Evolutionary conservation across 257 asterid species (phyloP).

Genomic region (Solanum peruvianum): DNA sequence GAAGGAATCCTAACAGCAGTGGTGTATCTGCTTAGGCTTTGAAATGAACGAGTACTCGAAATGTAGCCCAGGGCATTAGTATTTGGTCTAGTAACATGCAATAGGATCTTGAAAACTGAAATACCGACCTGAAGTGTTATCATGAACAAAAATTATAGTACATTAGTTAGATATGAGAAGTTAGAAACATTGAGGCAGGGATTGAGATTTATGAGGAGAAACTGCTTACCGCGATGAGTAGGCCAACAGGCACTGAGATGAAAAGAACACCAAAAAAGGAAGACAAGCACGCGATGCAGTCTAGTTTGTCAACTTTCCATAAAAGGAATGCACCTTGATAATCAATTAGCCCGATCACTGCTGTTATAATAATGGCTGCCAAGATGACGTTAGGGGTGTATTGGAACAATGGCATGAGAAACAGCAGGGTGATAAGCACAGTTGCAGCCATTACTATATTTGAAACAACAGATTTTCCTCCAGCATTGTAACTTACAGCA

Average conservation of each 20-base stretch:
- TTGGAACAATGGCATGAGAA: constrained; percentile 78
- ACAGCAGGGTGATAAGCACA: constrained; percentile 65
- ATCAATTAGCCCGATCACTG: constrained; percentile 88
- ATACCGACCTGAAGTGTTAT: constrained; percentile 52
- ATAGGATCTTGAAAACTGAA: constrained; percentile 78
- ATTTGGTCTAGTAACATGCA: constrained; percentile 87
- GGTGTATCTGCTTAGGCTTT: constrained; percentile 47
- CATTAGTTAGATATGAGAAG: not conserved
- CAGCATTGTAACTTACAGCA: constrained; percentile 86
- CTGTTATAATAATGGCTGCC: constrained; percentile 87
- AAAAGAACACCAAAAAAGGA: constrained; percentile 88
- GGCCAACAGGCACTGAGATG: constrained; percentile 94
- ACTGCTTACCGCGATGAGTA: constrained; percentile 78
- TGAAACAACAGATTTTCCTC: constrained; percentile 71
- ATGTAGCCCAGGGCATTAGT: constrained; percentile 56
- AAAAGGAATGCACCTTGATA: constrained; percentile 53
- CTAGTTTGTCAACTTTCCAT: constrained; percentile 95
- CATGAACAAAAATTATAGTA: not conserved
- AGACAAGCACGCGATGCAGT: constrained; percentile 67
- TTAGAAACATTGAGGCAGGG: not conserved
- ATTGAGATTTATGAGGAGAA: not conserved
- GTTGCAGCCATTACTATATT: constrained; percentile 74
- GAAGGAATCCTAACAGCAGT: constrained; percentile 61
- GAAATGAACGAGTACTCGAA: constrained; percentile 68
- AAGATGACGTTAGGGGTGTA: constrained; percentile 80